These are phyloP conservation scores for Erythrophleum fordii DNA, from an alignment of 306 rosid genomes.

Conservation along the genomic window DNA sequence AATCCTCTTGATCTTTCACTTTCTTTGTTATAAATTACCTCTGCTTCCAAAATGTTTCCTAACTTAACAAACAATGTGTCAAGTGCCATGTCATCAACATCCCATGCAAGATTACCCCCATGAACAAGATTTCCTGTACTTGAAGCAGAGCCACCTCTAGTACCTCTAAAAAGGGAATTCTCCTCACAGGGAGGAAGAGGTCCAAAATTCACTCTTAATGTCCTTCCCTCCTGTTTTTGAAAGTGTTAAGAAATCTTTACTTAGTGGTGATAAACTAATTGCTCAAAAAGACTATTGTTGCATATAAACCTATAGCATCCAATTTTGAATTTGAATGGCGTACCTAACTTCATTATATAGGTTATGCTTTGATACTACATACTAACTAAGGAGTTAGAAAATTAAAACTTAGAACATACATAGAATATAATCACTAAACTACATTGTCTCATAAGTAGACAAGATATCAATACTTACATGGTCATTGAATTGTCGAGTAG, in stretches of 20 bases:
- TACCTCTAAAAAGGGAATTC: slow-evolving; percentile 45
- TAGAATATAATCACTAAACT: neutral
- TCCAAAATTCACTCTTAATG: slow-evolving; percentile 80
- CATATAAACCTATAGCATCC: slow-evolving; percentile 2
- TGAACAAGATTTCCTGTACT: slow-evolving; percentile 62
- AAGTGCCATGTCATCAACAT: slow-evolving; percentile 77
- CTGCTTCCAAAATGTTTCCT: slow-evolving; percentile 86
- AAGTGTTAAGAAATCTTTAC: slow-evolving; percentile 25
- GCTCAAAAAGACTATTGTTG: neutral
- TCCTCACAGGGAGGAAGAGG: slow-evolving; percentile 58
- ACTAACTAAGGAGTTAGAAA: neutral
- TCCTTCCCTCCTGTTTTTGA: slow-evolving; percentile 80
- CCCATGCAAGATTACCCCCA: slow-evolving; percentile 93
- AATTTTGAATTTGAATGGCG: neutral
- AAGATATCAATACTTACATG: slow-evolving; percentile 60
- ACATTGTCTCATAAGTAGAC: neutral
- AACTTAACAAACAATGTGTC: slow-evolving; percentile 72
- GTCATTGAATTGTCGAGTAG: slow-evolving; percentile 80
- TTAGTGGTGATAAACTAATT: neutral
- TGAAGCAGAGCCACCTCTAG: slow-evolving; percentile 44
- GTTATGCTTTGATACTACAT: neutral
- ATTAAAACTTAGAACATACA: neutral
- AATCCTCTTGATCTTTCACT: slow-evolving; percentile 94
- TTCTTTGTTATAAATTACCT: slow-evolving; percentile 85
- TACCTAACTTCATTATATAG: slow-evolving; percentile 16